phyloP scores from a whole-genome alignment of 2,329 filamentous ascomycete species.

The Aspergillus sp. region DNA sequence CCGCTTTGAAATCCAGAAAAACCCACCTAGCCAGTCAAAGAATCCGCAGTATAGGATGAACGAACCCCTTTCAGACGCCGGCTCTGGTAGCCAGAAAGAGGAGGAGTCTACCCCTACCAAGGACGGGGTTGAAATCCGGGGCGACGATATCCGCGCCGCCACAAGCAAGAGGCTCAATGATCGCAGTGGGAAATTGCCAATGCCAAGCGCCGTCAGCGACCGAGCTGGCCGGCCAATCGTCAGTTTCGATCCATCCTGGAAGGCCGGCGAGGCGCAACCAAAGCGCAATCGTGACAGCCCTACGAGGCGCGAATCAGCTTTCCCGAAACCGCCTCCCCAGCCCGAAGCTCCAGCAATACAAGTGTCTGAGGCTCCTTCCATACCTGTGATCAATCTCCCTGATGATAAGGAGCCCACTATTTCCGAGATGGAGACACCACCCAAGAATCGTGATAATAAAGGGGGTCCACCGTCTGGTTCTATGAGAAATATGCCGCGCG shows the following conservation, averaged over 20 bases:
- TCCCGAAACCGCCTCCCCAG: conserved; percentile 30
- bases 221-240: conserved; percentile 86
- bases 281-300: conserved; percentile 12
- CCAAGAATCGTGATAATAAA: conserved; percentile 6
- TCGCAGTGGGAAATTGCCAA: conserved; percentile 76
- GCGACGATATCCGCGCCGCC: conserved; percentile 79
- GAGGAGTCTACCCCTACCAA: conserved; percentile 50
- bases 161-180: conserved; percentile 84
- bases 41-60: conserved; percentile 74
- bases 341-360: conserved; percentile 42
- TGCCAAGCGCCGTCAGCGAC: conserved; percentile 84
- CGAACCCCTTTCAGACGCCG: conserved; percentile 27
- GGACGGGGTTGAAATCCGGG: conserved; percentile 71
- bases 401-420: conserved; percentile 35
- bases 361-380: conserved; percentile 30
- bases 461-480: conserved; percentile 11
- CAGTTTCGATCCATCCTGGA: conserved; percentile 84
- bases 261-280: conserved; percentile 43
- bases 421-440: conserved; percentile 21
- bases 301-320: conserved; percentile 13
- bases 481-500: conserved; percentile 7
- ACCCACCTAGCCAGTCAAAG: conserved; percentile 71
- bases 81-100: conserved; percentile 16
- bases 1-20: conserved; percentile 68
- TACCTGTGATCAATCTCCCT: conserved; percentile 44